Base-by-base conservation (phyloP, 169 alveolate genomes). In the Babesia bigemina region DNA sequence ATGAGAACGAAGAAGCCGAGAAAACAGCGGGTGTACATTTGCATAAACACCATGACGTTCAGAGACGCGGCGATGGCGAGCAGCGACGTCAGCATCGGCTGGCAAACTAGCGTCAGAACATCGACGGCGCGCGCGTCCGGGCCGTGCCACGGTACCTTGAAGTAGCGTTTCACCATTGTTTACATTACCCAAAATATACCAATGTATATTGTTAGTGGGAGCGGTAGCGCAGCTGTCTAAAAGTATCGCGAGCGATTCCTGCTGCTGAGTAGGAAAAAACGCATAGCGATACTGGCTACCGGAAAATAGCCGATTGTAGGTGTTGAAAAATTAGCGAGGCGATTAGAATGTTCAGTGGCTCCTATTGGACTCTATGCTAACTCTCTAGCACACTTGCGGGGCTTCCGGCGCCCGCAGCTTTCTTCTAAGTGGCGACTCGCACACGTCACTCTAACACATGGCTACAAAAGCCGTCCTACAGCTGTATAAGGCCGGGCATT, bases 1-100 rank as follows among this genome's bases (percentile, higher is more conserved):
- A 62, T 33, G 36, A 3, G 45, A 14, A 70, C 28, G 9, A n/a
- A 36, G 58, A 24, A 33, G 29, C 45, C 28, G 11, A 28, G 28
- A 22, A 79, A 29, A 14, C 65, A 67, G 11, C 29, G 14, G 39
- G 58, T 17, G 63, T 79, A 55, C 71, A 70, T 63, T 42, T 24
- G 71, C 47, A 78, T 52, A 33, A 63, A 78, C 21, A 78, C 71
- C 70, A 78, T 48, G 10, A 59, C 67, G 61, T 78, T 78, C 49
- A 78, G 60, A n/a, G 86, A 59, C 17, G 69, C n/a, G 53, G 72
- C 49, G n/a, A 57, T 55, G 13, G 72, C 71, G 12, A 53, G 21
- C 47, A 78, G 75, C 14, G 86, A 78, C 17, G 82, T 57, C 36
- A 72, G 49, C 42, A 78, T 66, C 60, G 86, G 86, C 29, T 48